phyloP scores from a whole-genome alignment of 2,329 filamentous ascomycete species.

The Exophiala bonariae region DNA sequence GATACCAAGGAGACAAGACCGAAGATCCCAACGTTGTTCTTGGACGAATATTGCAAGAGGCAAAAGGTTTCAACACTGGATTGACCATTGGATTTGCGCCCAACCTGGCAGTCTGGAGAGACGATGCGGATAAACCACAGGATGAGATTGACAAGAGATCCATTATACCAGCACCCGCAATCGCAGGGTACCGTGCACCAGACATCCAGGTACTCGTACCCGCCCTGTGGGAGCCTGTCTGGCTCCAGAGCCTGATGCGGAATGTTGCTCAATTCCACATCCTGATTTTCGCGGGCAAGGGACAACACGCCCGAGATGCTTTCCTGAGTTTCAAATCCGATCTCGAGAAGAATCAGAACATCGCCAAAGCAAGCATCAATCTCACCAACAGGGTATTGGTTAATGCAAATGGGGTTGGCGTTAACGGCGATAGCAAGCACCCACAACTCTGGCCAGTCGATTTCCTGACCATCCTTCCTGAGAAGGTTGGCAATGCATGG shows the following conservation, averaged over 20 bases:
- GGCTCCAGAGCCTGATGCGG: slow-evolving; percentile 26
- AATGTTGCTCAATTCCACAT: slow-evolving; percentile 30
- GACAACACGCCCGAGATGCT: slow-evolving; percentile 36
- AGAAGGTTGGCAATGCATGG: slow-evolving; percentile 36
- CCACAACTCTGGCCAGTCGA: slow-evolving; percentile 20
- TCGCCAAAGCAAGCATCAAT: slow-evolving; percentile 2
- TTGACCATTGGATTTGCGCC: slow-evolving; percentile 29
- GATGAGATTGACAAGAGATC: slow-evolving; percentile 12
- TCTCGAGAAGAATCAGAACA: slow-evolving; percentile 74
- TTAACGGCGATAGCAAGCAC: slow-evolving; percentile 12
- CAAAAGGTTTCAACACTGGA: slow-evolving; percentile 31
- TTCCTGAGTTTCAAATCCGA: slow-evolving; percentile 74
- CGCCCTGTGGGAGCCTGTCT: slow-evolving; percentile 24
- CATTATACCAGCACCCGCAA: slow-evolving; percentile 24
- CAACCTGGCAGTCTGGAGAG: slow-evolving; percentile 23
- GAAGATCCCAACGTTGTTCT: slow-evolving; percentile 30
- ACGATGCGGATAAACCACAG: slow-evolving; percentile 2
- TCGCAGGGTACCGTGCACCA: slow-evolving; percentile 27
- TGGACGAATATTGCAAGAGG: slow-evolving; percentile 27
- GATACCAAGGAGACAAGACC: slow-evolving; percentile 33
- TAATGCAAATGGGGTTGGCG: slow-evolving; percentile 6
- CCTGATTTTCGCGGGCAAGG: slow-evolving; percentile 27
- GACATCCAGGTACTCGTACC: slow-evolving; percentile 29
- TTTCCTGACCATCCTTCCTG: slow-evolving; percentile 31
- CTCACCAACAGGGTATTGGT: neutral